Evolutionary conservation across 1,139 yeast species (phyloP).

Genomic region (Groenewaldozyma sp.): DNA sequence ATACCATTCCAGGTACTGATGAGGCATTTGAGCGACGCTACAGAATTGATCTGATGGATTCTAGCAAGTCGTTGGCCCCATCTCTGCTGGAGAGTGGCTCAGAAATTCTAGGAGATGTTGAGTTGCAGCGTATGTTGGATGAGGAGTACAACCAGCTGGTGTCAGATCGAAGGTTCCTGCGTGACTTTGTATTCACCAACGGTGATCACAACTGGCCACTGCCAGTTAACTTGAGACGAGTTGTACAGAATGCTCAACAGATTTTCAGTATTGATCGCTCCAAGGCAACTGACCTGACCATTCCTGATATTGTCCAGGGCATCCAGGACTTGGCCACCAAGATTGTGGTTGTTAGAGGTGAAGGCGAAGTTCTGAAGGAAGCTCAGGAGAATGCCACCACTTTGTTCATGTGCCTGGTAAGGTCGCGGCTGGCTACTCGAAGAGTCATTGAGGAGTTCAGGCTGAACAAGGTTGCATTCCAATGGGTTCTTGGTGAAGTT

Average conservation of each 20-base stretch:
- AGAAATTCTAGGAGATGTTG: constrained; percentile 84
- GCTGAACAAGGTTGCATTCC: constrained; percentile 76
- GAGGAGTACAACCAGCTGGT: constrained; percentile 72
- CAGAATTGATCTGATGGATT: constrained; percentile 78
- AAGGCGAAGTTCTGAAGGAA: constrained; percentile 59
- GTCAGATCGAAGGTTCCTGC: constrained; percentile 68
- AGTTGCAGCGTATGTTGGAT: constrained; percentile 71
- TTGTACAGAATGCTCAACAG: constrained; percentile 94
- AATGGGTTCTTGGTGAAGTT: constrained; percentile 92
- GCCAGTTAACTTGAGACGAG: constrained; percentile 95
- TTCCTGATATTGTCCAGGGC: constrained; percentile 66
- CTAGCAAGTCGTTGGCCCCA: constrained; percentile 52
- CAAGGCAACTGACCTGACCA: constrained; percentile 81
- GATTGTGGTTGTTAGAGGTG: constrained; percentile 76
- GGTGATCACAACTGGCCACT: constrained; percentile 98
- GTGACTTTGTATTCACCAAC: constrained; percentile 73
- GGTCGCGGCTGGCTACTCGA: constrained; percentile 86
- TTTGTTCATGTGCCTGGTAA: constrained; percentile 80
- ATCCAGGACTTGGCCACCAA: constrained; percentile 63
- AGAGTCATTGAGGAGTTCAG: constrained; percentile 88
- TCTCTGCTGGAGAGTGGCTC: constrained; percentile 78
- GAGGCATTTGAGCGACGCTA: constrained; percentile 73
- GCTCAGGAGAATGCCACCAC: constrained; percentile 92
- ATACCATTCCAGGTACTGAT: constrained; percentile 91
- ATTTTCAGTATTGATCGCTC: constrained; percentile 89